Percentiles rank a stretch among this genome's conserved stretches.
phyloP scores from a whole-genome alignment of 768 basidiomycete species.

The Mycena amicta region DNA sequence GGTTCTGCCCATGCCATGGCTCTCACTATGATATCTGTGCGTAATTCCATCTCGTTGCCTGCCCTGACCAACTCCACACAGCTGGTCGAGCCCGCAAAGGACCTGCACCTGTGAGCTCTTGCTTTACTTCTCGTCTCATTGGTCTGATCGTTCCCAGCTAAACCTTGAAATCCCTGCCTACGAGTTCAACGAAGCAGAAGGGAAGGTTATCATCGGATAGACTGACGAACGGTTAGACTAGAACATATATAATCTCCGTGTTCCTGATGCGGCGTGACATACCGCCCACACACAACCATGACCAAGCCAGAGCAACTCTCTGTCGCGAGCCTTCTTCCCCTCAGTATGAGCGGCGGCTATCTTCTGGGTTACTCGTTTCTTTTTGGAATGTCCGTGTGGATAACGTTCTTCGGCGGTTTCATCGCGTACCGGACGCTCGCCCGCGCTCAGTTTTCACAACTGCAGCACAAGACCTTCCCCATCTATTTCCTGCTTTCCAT shows the following conservation, averaged over 20 bases:
- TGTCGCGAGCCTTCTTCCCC: constrained; percentile 28
- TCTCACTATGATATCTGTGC: constrained; percentile 96
- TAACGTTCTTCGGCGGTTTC: constrained; percentile 69
- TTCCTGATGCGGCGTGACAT: too few relatives aligned
- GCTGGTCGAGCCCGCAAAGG: constrained; percentile 96
- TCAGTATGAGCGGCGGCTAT: constrained; percentile 44
- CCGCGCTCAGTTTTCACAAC: constrained; percentile 68
- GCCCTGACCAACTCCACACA: constrained; percentile 32
- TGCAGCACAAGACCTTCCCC: constrained; percentile 78
- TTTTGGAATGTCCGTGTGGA: constrained; percentile 77
- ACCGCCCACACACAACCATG: constrained; percentile 25
- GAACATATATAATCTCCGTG: too few relatives aligned
- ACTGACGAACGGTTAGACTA: constrained; percentile 30
- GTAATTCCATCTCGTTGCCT: constrained; percentile 29
- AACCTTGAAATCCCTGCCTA: constrained; percentile 94
- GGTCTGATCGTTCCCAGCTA: constrained; percentile 48
- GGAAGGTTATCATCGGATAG: constrained; percentile 87
- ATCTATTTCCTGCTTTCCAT: constrained; percentile 71
- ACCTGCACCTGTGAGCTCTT: constrained; percentile 82
- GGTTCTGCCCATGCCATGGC: constrained; percentile 99
- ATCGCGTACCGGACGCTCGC: constrained; percentile 65
- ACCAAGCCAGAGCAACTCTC: constrained; percentile 26
- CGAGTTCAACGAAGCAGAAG: constrained; percentile 84
- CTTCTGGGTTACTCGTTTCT: constrained; percentile 62
- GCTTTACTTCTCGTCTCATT: background rate